phyloP scores from a whole-genome alignment of 2,329 filamentous ascomycete genomes.

The Didymella segeticola region DNA sequence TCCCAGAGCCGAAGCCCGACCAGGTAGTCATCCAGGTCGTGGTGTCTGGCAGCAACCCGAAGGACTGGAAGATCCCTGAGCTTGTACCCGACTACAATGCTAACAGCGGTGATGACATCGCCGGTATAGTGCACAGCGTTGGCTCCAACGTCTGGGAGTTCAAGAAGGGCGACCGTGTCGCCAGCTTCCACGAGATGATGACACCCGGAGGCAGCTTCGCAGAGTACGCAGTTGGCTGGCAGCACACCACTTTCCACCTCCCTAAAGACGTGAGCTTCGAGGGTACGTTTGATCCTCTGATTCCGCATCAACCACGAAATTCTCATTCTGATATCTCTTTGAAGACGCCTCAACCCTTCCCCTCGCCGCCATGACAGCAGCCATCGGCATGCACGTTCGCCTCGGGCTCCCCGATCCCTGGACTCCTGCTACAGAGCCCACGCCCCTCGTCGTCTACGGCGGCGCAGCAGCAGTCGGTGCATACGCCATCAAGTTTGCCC shows the following conservation, averaged over 20 bases:
- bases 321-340: neutral
- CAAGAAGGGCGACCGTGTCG: conserved; percentile 63
- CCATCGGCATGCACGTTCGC: conserved; percentile 53
- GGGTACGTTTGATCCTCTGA: conserved; percentile 41
- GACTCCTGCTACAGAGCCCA: conserved; percentile 30
- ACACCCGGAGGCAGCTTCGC: conserved; percentile 62
- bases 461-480: conserved; percentile 51
- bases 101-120: conserved; percentile 64
- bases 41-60: conserved; percentile 53
- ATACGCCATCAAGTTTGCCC: conserved; percentile 51
- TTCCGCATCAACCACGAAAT: neutral
- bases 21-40: conserved; percentile 51
- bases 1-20: conserved; percentile 41
- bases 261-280: conserved; percentile 59
- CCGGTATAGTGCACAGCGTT: conserved; percentile 61
- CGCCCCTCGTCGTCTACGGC: conserved; percentile 51
- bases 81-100: conserved; percentile 23
- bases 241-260: conserved; percentile 64
- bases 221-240: conserved; percentile 65
- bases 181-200: conserved; percentile 63
- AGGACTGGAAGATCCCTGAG: conserved; percentile 54
- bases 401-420: conserved; percentile 54
- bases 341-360: conserved; percentile 55
- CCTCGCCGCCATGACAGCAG: conserved; percentile 55
- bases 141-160: conserved; percentile 65